These are phyloP conservation scores for Hygrocybe coccinea DNA, from an alignment of 768 basidiomycete genomes.

Conservation along the genomic window DNA sequence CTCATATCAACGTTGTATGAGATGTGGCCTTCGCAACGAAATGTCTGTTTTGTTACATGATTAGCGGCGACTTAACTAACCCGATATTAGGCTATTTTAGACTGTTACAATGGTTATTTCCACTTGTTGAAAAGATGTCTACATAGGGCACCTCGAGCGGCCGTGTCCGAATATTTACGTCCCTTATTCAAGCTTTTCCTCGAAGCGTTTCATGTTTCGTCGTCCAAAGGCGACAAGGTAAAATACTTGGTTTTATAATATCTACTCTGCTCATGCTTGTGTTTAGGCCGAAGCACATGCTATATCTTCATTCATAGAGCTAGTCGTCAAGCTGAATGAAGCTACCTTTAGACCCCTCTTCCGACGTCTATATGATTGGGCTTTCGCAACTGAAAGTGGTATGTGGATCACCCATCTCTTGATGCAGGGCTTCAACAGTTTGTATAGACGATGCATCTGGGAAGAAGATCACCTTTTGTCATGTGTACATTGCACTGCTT, in stretches of 20 bases:
- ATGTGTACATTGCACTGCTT: constrained; percentile 65
- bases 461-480: constrained; percentile 65
- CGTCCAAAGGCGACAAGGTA: constrained; percentile 27
- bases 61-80: constrained; percentile 2
- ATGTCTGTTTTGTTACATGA: constrained; percentile 26
- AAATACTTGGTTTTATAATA: background rate
- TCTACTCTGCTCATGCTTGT: background rate
- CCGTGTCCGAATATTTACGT: constrained; percentile 63
- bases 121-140: constrained; percentile 61
- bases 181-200: constrained; percentile 73
- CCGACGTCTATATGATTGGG: constrained; percentile 92
- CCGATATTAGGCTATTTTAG: constrained; percentile 18
- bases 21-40: constrained; percentile 46
- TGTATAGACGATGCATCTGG: constrained; percentile 9
- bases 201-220: constrained; percentile 56
- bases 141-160: constrained; percentile 56
- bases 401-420: constrained; percentile 13
- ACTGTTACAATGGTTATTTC: constrained; percentile 53
- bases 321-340: constrained; percentile 92
- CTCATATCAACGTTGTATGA: constrained; percentile 62
- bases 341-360: constrained; percentile 87
- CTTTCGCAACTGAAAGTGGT: constrained; percentile 59
- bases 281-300: constrained; percentile 48
- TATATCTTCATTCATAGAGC: constrained; percentile 75
- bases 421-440: background rate